Evolutionary conservation across 75 land plant genomes (phyloP).

Genomic region (Isoetes taiwanensis): DNA sequence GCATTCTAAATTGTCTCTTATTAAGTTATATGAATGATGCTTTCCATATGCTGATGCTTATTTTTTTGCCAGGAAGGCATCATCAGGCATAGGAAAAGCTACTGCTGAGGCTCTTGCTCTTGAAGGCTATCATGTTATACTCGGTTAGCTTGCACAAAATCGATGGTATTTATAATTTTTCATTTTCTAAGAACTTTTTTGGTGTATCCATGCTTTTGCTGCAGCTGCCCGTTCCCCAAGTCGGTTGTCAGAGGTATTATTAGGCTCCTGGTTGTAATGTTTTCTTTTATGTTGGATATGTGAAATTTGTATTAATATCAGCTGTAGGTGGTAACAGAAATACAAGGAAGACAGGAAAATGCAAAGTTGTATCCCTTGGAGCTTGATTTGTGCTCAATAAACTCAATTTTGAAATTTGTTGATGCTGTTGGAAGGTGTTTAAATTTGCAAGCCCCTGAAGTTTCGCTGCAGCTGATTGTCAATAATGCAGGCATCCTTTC

Average conservation of each 20-base stretch:
- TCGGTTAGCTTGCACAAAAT: no score
- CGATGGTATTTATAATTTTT: not conserved
- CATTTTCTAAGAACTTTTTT: no score
- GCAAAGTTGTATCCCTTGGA: not conserved
- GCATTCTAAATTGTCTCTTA: not conserved
- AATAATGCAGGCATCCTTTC: conserved; percentile 13
- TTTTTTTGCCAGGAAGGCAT: conserved; percentile 13
- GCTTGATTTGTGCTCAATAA: conserved; percentile 2
- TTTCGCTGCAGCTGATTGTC: conserved; percentile 10
- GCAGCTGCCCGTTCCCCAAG: not conserved
- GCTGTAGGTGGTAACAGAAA: conserved; percentile 4
- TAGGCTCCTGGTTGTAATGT: not conserved
- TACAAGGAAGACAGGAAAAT: not conserved
- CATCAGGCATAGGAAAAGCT: conserved; percentile 27
- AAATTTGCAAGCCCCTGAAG: not conserved
- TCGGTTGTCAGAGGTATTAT: not conserved
- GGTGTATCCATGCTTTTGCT: not conserved
- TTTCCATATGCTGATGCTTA: no score
- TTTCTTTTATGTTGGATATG: not conserved
- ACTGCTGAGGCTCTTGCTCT: conserved; percentile 20
- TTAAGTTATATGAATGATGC: not conserved
- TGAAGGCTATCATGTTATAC: conserved; percentile 24
- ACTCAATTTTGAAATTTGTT: not conserved
- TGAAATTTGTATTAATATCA: not conserved
- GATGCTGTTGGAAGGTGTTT: not conserved